phyloP scores from a whole-genome alignment of 129 eudicot genomes.

The Tagetes patula region DNA sequence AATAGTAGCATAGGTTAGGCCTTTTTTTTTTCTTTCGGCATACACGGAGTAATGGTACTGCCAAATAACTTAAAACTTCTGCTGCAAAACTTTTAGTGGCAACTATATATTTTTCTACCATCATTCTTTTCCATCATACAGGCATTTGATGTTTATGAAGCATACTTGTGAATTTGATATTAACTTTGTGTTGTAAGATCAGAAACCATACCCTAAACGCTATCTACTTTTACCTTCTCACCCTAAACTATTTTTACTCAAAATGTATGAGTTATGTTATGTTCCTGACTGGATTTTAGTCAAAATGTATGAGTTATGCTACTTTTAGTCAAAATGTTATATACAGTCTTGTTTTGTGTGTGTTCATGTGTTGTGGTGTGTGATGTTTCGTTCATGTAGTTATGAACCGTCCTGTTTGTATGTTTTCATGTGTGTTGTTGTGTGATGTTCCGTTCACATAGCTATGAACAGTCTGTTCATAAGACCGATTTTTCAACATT shows the following conservation, averaged over 20 bases:
- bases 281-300: no score
- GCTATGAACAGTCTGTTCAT: background rate
- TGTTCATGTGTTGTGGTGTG: background rate
- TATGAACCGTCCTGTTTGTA: background rate
- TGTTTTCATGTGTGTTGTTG: background rate
- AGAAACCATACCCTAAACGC: background rate
- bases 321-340: no score
- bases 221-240: background rate
- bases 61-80: conserved; percentile 2
- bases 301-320: no score
- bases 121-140: background rate
- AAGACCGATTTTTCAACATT: background rate
- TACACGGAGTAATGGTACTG: conserved; percentile 8
- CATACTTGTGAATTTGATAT: background rate
- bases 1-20: conserved; percentile 24
- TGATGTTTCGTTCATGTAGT: background rate
- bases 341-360: background rate
- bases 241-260: background rate
- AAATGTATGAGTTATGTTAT: no score
- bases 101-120: background rate
- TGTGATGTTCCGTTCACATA: background rate
- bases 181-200: background rate
- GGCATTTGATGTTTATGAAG: background rate
- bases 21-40: conserved; percentile 4
- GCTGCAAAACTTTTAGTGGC: background rate